Percentiles rank a stretch among this genome's conserved stretches.
Conservation (phyloP, 306 rosid genomes). For the Sechiopsis laciniata region DNA sequence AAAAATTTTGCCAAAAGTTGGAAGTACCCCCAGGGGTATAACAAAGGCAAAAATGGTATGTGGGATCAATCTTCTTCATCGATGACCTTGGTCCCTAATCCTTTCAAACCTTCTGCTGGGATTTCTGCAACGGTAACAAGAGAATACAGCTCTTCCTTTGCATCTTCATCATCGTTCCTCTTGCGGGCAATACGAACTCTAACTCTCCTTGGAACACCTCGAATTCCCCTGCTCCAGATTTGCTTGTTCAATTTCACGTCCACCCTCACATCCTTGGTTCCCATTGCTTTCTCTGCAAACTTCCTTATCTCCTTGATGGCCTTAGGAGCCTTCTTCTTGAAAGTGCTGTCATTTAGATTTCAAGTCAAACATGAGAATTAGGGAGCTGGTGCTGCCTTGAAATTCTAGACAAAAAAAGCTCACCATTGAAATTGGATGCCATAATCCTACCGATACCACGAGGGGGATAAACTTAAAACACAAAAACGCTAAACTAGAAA, state of each 20-base stretch:
- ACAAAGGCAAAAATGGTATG: slow-evolving; percentile 5
- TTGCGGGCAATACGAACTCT: slow-evolving; percentile 91
- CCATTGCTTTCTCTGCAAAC: slow-evolving; percentile 89
- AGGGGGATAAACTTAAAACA: background rate
- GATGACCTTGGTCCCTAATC: slow-evolving; percentile 77
- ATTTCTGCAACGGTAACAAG: slow-evolving; percentile 83
- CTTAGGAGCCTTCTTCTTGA: slow-evolving; percentile 94
- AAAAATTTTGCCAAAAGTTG: slow-evolving; percentile 24
- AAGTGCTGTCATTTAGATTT: slow-evolving; percentile 45
- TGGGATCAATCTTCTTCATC: slow-evolving; percentile 66
- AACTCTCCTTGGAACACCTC: slow-evolving; percentile 89
- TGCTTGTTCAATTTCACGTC: slow-evolving; percentile 88
- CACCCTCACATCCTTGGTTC: slow-evolving; percentile 79
- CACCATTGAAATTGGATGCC: background rate
- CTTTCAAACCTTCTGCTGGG: slow-evolving; percentile 75
- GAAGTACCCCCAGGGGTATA: slow-evolving; percentile 16
- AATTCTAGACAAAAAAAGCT: background rate
- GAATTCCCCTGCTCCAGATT: slow-evolving; percentile 89
- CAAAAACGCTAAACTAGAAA: background rate
- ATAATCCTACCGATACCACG: too few species aligned
- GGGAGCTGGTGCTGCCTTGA: background rate
- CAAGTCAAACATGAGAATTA: background rate
- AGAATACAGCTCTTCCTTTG: slow-evolving; percentile 88
- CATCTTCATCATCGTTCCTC: slow-evolving; percentile 95
- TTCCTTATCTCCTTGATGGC: slow-evolving; percentile 93